Percentiles rank a stretch among this genome's conserved stretches.
These are phyloP conservation scores for Citrus glauca DNA, from an alignment of 345 rosid genomes.

Conservation along the genomic window DNA sequence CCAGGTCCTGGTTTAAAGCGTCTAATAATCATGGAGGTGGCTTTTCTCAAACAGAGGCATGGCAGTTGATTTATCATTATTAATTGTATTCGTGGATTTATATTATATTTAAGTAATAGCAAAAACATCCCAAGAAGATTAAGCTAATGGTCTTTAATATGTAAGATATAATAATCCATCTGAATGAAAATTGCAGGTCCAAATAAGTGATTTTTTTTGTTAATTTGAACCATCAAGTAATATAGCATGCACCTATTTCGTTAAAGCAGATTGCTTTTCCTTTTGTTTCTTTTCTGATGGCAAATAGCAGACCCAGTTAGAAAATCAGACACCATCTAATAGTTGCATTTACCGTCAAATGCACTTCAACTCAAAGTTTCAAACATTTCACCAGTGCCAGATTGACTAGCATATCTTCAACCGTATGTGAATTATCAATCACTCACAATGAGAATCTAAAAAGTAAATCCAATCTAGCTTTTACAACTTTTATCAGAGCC, in stretches of 20 bases:
- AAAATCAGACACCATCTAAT: slow-evolving; percentile 11
- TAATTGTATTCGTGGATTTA: not conserved
- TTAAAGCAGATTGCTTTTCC: not conserved
- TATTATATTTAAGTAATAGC: not conserved
- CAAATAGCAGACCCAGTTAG: slow-evolving; percentile 5
- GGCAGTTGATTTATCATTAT: slow-evolving; percentile 9
- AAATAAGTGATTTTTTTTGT: not conserved
- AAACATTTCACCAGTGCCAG: slow-evolving; percentile 9
- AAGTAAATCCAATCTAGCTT: slow-evolving; percentile 4
- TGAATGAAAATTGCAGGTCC: not conserved
- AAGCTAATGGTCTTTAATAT: not conserved
- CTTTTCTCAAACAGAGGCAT: not conserved
- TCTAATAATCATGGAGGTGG: slow-evolving; percentile 7
- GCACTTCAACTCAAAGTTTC: not conserved
- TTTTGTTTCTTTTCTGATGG: slow-evolving; percentile 12
- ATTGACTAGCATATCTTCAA: slow-evolving; percentile 4
- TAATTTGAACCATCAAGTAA: not conserved
- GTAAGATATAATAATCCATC: not conserved
- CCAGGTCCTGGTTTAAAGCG: not conserved
- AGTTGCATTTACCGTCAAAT: slow-evolving; percentile 7
- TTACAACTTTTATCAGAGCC: slow-evolving; percentile 14
- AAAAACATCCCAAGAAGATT: slow-evolving; percentile 4
- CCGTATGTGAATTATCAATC: not conserved
- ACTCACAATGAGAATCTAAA: slow-evolving; percentile 20
- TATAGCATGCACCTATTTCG: not conserved